phyloP scores from a whole-genome alignment of 2,329 filamentous ascomycete species.

The Sarocladiaceae sp. region DNA sequence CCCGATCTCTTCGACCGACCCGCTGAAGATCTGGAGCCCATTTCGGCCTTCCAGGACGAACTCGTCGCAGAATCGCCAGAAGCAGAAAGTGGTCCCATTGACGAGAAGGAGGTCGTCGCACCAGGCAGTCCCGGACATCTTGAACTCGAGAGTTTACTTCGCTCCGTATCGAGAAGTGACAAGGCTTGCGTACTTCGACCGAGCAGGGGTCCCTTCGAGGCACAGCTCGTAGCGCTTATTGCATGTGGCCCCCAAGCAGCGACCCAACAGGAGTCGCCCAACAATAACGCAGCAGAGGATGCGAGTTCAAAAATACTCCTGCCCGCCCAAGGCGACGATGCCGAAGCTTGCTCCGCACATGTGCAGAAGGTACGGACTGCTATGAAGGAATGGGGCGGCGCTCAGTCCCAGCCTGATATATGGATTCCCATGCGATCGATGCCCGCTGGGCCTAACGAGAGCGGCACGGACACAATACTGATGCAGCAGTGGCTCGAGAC shows the following conservation, averaged over 20 bases:
- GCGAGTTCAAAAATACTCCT: neutral
- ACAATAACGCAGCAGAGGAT: neutral
- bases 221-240: slow-evolving; percentile 11
- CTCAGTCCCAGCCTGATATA: slow-evolving; percentile 33
- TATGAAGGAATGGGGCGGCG: slow-evolving; percentile 27
- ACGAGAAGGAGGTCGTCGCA: neutral
- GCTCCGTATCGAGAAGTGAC: slow-evolving; percentile 5
- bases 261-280: neutral
- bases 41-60: neutral
- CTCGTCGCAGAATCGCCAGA: neutral
- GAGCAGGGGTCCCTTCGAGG: slow-evolving; percentile 9
- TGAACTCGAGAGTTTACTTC: slow-evolving; percentile 10
- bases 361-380: slow-evolving; percentile 35
- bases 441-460: slow-evolving; percentile 20
- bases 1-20: neutral
- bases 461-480: neutral
- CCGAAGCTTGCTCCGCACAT: slow-evolving; percentile 14
- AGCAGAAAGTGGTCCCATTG: neutral
- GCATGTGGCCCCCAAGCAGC: neutral
- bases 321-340: neutral
- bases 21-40: neutral
- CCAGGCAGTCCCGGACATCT: neutral
- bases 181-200: slow-evolving; percentile 8
- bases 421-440: slow-evolving; percentile 44
- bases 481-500: slow-evolving; percentile 50